Conservation (phyloP, 495 filamentous ascomycete species). For the Trichoderma orchidacearum region DNA sequence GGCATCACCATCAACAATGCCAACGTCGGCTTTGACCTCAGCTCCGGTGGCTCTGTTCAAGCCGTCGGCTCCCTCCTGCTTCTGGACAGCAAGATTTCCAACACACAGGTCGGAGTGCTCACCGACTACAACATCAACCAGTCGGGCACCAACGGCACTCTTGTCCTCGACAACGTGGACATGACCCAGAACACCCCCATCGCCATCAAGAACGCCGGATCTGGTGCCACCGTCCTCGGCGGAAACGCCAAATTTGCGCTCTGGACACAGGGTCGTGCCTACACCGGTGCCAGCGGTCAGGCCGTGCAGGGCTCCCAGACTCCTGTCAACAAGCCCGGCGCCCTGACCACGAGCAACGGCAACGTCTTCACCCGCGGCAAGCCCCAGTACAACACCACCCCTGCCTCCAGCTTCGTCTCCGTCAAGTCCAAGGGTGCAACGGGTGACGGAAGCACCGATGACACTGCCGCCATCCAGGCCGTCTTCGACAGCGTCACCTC, state of each 20-base stretch:
- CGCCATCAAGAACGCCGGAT: slow-evolving; percentile 40
- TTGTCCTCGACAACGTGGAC: slow-evolving; percentile 80
- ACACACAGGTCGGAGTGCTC: slow-evolving; percentile 58
- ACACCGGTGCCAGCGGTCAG: slow-evolving; percentile 34
- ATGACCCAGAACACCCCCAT: slow-evolving; percentile 38
- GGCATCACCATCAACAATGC: slow-evolving; percentile 71
- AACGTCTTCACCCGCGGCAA: slow-evolving; percentile 52
- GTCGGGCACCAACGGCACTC: slow-evolving; percentile 56
- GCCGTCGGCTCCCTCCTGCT: slow-evolving; percentile 71
- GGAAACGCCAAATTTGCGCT: slow-evolving; percentile 58
- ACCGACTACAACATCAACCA: slow-evolving; percentile 55
- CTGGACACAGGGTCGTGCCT: slow-evolving; percentile 64
- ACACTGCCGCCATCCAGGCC: slow-evolving; percentile 56
- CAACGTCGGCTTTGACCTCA: slow-evolving; percentile 69
- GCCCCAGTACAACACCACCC: slow-evolving; percentile 57
- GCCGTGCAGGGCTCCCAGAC: slow-evolving; percentile 36
- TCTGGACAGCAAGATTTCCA: slow-evolving; percentile 63
- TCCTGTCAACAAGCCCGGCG: slow-evolving; percentile 39
- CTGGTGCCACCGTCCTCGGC: slow-evolving; percentile 46
- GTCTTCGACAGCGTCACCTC: slow-evolving; percentile 46
- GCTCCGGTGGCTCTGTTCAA: slow-evolving; percentile 46
- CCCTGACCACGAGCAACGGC: slow-evolving; percentile 39
- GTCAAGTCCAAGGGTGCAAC: slow-evolving; percentile 65
- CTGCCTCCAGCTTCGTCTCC: slow-evolving; percentile 50
- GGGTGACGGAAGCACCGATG: slow-evolving; percentile 62